These are phyloP conservation scores for Hypoxylon perforatum DNA, from an alignment of 495 filamentous ascomycete species.

Conservation along the genomic window DNA sequence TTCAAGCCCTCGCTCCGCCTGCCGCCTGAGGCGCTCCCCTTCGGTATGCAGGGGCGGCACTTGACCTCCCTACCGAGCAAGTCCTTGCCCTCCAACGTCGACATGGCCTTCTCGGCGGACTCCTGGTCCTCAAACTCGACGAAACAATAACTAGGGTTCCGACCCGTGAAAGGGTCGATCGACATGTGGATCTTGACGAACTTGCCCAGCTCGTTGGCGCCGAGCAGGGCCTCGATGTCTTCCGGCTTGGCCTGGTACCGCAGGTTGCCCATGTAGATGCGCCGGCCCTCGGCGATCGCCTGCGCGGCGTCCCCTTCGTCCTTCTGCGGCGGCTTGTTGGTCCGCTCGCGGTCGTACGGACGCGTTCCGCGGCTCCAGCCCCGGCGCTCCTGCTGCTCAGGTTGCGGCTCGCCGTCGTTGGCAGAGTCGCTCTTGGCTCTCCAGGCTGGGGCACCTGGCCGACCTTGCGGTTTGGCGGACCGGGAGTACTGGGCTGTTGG, in stretches of 20 bases:
- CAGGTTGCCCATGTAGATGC: conserved; percentile 76
- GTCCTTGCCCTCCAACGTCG: conserved; percentile 61
- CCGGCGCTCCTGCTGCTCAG: background rate
- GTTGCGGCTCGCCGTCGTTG: background rate
- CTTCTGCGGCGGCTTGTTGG: conserved; percentile 29
- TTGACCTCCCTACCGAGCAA: conserved; percentile 68
- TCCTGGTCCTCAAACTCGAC: conserved; percentile 69
- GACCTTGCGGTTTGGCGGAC: background rate
- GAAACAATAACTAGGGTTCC: conserved; percentile 79
- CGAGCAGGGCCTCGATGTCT: conserved; percentile 70
- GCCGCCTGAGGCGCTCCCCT: conserved; percentile 32
- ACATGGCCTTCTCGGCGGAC: conserved; percentile 68
- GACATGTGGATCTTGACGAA: conserved; percentile 73
- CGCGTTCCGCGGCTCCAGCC: conserved; percentile 9
- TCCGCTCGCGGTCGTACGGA: conserved; percentile 30
- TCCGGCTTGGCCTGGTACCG: conserved; percentile 70
- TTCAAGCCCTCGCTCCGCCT: conserved; percentile 32
- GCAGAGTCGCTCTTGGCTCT: conserved; percentile 5
- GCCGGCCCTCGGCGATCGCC: conserved; percentile 61
- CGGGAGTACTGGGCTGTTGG: background rate
- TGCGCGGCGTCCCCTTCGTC: conserved; percentile 38
- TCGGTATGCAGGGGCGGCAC: conserved; percentile 69
- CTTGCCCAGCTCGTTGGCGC: conserved; percentile 52
- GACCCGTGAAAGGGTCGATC: conserved; percentile 72
- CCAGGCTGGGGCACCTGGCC: conserved; percentile 5